These are phyloP conservation scores for Rhytidhysteron rufulum DNA, from an alignment of 2,329 filamentous ascomycete species.

Conservation along the genomic window DNA sequence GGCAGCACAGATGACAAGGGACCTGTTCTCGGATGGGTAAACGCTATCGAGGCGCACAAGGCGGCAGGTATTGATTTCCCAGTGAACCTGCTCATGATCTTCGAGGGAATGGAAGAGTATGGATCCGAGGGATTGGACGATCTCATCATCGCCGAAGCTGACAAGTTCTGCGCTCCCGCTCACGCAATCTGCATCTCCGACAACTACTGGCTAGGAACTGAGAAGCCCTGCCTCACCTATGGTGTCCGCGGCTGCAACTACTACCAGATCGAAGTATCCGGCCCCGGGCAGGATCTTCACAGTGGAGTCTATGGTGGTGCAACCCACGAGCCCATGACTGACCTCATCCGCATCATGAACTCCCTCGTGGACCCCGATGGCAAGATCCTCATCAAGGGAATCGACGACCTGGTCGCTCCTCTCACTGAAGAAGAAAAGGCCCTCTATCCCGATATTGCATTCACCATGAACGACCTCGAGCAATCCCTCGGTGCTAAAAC, in stretches of 20 bases:
- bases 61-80: constrained; percentile 92
- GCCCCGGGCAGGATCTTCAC: constrained; percentile 90
- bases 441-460: constrained; percentile 86
- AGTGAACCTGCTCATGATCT: constrained; percentile 98
- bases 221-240: constrained; percentile 97
- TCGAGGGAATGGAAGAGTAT: constrained; percentile 99
- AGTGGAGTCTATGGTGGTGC: constrained; percentile 96
- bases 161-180: constrained; percentile 91
- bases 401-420: constrained; percentile 88
- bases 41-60: constrained; percentile 96
- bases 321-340: constrained; percentile 97
- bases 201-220: constrained; percentile 99
- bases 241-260: constrained; percentile 97
- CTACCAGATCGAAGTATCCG: constrained; percentile 87
- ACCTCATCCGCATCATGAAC: constrained; percentile 76
- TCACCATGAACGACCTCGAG: constrained; percentile 94
- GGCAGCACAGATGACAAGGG: constrained; percentile 98
- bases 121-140: constrained; percentile 95
- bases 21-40: constrained; percentile 93
- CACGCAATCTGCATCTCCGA: constrained; percentile 98
- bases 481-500: constrained; percentile 88
- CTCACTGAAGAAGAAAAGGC: constrained; percentile 80
- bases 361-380: constrained; percentile 85
- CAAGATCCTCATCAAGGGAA: constrained; percentile 90
- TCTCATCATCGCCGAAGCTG: constrained; percentile 84